A percentile compares a stretch with the other conserved stretches of the same genome.
Evolutionary conservation across 2,329 filamentous ascomycete genomes (phyloP).

Genomic region (Fusarium pininemorale): DNA sequence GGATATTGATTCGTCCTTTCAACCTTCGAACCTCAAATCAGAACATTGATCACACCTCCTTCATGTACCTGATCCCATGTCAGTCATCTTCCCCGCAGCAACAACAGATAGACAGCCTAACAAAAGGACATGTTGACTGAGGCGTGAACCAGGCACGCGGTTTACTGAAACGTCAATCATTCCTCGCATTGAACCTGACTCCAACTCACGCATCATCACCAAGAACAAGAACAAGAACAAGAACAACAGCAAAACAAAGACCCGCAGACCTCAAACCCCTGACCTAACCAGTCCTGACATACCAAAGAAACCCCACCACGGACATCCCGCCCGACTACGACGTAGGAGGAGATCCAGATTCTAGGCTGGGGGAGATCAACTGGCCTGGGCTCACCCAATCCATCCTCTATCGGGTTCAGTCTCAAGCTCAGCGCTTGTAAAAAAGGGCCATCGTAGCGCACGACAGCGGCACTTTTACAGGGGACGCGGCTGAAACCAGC

Average conservation of each 20-base stretch:
- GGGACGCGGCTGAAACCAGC: slow-evolving; percentile 32
- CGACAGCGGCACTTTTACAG: slow-evolving; percentile 12
- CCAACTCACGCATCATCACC: slow-evolving; percentile 7
- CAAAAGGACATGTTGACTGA: neutral
- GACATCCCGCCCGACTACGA: slow-evolving; percentile 34
- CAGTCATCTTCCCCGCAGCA: slow-evolving; percentile 29
- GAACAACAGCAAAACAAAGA: slow-evolving; percentile 8
- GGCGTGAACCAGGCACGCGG: slow-evolving; percentile 22
- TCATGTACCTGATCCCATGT: slow-evolving; percentile 2
- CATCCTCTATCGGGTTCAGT: neutral
- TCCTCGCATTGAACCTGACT: slow-evolving; percentile 11
- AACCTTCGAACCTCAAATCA: slow-evolving; percentile 14
- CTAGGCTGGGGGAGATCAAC: slow-evolving; percentile 23
- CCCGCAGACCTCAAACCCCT: slow-evolving; percentile 30
- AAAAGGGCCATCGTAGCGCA: slow-evolving; percentile 13
- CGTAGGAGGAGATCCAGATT: slow-evolving; percentile 16
- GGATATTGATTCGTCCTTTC: slow-evolving; percentile 19
- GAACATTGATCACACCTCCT: slow-evolving; percentile 13
- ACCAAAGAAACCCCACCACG: slow-evolving; percentile 31
- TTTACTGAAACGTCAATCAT: slow-evolving; percentile 28
- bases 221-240: neutral
- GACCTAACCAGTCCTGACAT: slow-evolving; percentile 25
- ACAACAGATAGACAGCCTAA: neutral
- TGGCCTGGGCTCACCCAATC: slow-evolving; percentile 18
- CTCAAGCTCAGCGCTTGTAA: slow-evolving; percentile 3